phyloP scores from a whole-genome alignment of 1,284 basidiomycete species.

The Schizopora paradoxa region DNA sequence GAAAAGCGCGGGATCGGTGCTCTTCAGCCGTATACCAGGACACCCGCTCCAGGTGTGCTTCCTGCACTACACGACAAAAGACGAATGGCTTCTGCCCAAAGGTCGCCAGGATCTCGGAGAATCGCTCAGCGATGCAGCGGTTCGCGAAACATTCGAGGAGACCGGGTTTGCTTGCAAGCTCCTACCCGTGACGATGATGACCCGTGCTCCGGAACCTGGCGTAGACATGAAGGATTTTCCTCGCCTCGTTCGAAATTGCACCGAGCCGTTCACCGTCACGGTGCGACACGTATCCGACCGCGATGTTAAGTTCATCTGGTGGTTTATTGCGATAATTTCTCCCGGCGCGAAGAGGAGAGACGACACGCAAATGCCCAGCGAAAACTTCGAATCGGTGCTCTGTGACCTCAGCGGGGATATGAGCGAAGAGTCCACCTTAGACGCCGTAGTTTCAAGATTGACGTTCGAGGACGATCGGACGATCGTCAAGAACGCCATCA shows the following conservation, averaged over 20 bases:
- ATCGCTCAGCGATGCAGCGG: slow-evolving; percentile 39
- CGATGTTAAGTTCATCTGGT: slow-evolving; percentile 18
- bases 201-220: slow-evolving; percentile 20
- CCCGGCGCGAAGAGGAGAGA: slow-evolving; percentile 4
- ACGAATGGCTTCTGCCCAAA: slow-evolving; percentile 50
- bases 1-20: slow-evolving; percentile 11
- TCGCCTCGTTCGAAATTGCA: slow-evolving; percentile 10
- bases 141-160: slow-evolving; percentile 57
- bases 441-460: slow-evolving; percentile 11
- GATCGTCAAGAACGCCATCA: slow-evolving; percentile 17
- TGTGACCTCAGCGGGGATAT: slow-evolving; percentile 12
- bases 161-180: slow-evolving; percentile 48
- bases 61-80: slow-evolving; percentile 13
- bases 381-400: slow-evolving; percentile 18
- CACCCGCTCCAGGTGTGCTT: slow-evolving; percentile 13
- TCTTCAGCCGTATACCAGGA: slow-evolving; percentile 6
- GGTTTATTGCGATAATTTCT: slow-evolving; percentile 14
- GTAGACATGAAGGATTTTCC: slow-evolving; percentile 12
- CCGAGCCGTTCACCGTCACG: slow-evolving; percentile 18
- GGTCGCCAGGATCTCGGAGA: slow-evolving; percentile 55
- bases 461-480: slow-evolving; percentile 17
- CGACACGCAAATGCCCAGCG: slow-evolving; percentile 16
- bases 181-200: slow-evolving; percentile 37
- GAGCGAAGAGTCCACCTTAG: slow-evolving; percentile 8
- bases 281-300: slow-evolving; percentile 13